Conservation (phyloP, 805 yeast genomes). For the Sugiyamaella mastotermitis region DNA sequence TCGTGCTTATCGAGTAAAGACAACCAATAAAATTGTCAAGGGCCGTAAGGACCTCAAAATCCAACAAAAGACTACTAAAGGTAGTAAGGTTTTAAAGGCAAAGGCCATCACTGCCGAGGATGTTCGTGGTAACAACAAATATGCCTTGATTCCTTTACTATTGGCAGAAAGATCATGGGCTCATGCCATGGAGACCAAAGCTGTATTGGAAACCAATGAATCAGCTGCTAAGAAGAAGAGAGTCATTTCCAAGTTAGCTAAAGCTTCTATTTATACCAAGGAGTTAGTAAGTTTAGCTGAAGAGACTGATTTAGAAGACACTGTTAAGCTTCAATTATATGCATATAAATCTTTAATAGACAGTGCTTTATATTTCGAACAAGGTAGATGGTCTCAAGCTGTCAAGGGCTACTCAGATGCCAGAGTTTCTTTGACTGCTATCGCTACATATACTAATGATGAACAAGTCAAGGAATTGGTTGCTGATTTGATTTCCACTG, state of each 20-base stretch:
- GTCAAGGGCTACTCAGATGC: slow-evolving; percentile 51
- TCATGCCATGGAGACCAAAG: slow-evolving; percentile 57
- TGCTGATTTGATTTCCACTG: slow-evolving; percentile 49
- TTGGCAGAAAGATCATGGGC: slow-evolving; percentile 75
- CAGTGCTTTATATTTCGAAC: slow-evolving; percentile 47
- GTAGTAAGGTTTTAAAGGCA: slow-evolving; percentile 39
- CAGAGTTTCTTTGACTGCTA: slow-evolving; percentile 52
- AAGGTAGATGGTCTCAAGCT: slow-evolving; percentile 52
- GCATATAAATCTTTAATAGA: slow-evolving; percentile 39
- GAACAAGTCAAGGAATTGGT: slow-evolving; percentile 32
- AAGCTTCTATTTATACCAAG: slow-evolving; percentile 41
- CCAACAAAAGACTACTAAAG: slow-evolving; percentile 60
- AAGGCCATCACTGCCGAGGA: slow-evolving; percentile 42
- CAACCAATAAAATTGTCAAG: slow-evolving; percentile 54
- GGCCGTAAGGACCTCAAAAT: slow-evolving; percentile 60
- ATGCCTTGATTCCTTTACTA: slow-evolving; percentile 54
- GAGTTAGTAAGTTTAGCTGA: slow-evolving; percentile 30
- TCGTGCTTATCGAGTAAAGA: slow-evolving; percentile 57
- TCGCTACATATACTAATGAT: slow-evolving; percentile 32
- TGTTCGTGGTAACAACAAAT: slow-evolving; percentile 45
- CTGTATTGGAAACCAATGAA: slow-evolving; percentile 47
- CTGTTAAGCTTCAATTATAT: slow-evolving; percentile 20
- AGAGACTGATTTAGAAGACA: slow-evolving; percentile 15
- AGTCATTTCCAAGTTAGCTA: slow-evolving; percentile 60
- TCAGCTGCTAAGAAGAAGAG: slow-evolving; percentile 44